Base-by-base conservation (phyloP, 1,284 basidiomycete genomes). In the Fomitopsis pinicola region DNA sequence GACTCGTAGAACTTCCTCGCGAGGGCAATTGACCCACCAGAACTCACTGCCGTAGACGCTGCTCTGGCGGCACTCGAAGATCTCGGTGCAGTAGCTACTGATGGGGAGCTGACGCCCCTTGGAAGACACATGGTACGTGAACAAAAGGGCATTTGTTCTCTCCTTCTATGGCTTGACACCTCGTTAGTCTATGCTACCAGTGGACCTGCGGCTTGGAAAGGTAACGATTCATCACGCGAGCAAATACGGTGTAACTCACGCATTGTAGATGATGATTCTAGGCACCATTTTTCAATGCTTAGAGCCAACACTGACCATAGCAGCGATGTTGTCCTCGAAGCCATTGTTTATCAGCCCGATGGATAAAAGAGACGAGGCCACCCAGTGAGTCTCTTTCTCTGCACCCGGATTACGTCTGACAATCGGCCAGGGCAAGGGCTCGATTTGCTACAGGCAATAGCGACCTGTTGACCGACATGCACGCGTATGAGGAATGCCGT, bases 191-290 rank as follows among this genome's bases (percentile, higher is more conserved):
- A 83, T 88, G 74, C 81, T 98, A 35, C 95, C 95, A 1, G 79
- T 97, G 30, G 95, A 98, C 75, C 77, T 97, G n/a, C 83, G 94
- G 53, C 80, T 98, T 22, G 93, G 87, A 42, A 98, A 98, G 80
- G 87, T 91, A 60, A 42, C 4, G 12, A 19, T 35, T 5, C 6
- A 14, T 55, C 17, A 2, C 45, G 5, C 28, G n/a, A 28, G n/a
- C 35, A 14, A 8, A 19, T 22, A n/a, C 22, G 17, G n/a, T 33
- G 26, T 8, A 22, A 26, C 38, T 55, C 44, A 57, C 14, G 28
- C 26, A 7, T 53, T 50, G 17, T 40, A 91, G 89, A 94, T 95
- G 91, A 82, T 96, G n/a, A 83, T 95, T 7, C 78, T 96, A 0
- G 92, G 83, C 0, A 85, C 88, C 1, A 83, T 94, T 50, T 94